phyloP scores from a whole-genome alignment of 495 filamentous ascomycete genomes.

The Aspergillus bridgeri region DNA sequence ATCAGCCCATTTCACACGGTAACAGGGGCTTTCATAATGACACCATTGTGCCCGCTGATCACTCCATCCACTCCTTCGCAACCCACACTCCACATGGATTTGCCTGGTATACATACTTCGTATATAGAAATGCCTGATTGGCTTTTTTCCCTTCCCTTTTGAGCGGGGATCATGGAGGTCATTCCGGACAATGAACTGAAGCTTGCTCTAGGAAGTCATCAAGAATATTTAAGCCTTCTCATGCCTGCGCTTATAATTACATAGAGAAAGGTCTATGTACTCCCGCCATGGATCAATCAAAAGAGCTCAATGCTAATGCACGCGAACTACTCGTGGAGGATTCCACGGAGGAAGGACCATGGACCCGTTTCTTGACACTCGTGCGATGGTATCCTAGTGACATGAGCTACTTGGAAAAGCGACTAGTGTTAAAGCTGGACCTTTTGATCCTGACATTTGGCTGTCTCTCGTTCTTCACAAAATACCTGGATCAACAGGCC shows the following conservation, averaged over 20 bases:
- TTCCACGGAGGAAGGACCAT: constrained; percentile 6
- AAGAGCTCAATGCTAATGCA: not conserved
- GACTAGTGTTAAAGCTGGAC: constrained; percentile 20
- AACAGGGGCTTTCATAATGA: not conserved
- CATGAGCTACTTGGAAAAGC: constrained; percentile 26
- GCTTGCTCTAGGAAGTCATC: no score
- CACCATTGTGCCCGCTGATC: not conserved
- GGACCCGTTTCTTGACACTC: constrained; percentile 26
- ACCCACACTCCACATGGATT: no score
- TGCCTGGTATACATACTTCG: no score
- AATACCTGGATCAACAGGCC: constrained; percentile 33
- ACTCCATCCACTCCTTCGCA: not conserved
- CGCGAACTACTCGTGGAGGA: not conserved
- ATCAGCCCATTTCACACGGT: not conserved
- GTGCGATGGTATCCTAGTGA: constrained; percentile 27
- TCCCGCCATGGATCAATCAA: not conserved
- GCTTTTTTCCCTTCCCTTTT: not conserved
- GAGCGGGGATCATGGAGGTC: not conserved
- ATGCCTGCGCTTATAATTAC: no score
- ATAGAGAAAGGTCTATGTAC: no score
- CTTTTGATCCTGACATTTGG: constrained; percentile 16
- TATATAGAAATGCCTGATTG: no score
- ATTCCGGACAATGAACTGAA: not conserved
- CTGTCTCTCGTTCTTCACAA: constrained; percentile 32
- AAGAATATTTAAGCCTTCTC: no score